A percentile compares a stretch with the other conserved stretches of the same genome.
Evolutionary conservation across 2,329 filamentous ascomycete species (phyloP).

Genomic region (Sarocladium strictum): DNA sequence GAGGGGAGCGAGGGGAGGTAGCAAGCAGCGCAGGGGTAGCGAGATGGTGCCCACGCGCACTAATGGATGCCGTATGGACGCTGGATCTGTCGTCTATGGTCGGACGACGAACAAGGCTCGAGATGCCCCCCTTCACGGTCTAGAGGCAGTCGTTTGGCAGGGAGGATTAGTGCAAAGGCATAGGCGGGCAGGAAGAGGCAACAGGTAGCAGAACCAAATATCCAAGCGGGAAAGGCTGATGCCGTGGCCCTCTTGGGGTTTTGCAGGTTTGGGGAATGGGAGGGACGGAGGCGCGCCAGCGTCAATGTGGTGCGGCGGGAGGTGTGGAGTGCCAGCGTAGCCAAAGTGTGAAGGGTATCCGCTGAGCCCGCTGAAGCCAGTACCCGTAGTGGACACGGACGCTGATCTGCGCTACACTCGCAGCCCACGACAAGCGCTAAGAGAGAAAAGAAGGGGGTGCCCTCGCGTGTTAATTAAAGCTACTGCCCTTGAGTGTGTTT

Average conservation of each 20-base stretch:
- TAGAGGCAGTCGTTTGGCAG: too few species aligned
- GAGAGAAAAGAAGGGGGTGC: neutral
- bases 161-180: neutral
- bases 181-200: neutral
- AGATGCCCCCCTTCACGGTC: too few species aligned
- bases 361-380: too few species aligned
- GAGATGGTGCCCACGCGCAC: neutral
- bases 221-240: neutral
- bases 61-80: neutral
- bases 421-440: neutral
- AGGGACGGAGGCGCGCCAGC: neutral
- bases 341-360: neutral
- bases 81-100: neutral
- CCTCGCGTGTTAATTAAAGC: too few species aligned
- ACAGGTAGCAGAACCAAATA: neutral
- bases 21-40: slow-evolving; percentile 2
- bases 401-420: neutral
- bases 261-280: neutral
- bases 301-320: neutral
- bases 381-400: neutral
- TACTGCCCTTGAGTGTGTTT: too few species aligned
- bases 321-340: neutral
- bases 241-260: slow-evolving; percentile 1
- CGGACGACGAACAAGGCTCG: neutral
- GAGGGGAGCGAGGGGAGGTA: neutral